Evolutionary conservation across 495 filamentous ascomycete genomes (phyloP).

Genomic region (Chaetomium tenue): DNA sequence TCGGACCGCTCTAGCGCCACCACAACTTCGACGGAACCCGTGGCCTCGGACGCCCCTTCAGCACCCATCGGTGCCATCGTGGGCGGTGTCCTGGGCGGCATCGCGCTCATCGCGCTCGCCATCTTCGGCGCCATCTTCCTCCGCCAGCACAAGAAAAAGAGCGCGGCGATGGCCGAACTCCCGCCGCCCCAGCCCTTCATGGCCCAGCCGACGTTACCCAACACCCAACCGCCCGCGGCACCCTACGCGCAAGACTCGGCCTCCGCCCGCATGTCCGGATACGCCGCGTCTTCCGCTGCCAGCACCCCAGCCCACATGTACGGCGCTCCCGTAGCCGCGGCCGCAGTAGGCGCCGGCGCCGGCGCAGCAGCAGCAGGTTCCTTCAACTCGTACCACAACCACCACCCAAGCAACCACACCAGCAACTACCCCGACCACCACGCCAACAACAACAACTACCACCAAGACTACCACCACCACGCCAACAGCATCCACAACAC

Average conservation of each 20-base stretch:
- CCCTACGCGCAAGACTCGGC: neutral
- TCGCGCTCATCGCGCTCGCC: slow-evolving; percentile 45
- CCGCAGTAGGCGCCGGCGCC: neutral
- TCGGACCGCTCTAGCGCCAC: slow-evolving; percentile 5
- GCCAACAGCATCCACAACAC: neutral
- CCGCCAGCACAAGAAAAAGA: slow-evolving; percentile 36
- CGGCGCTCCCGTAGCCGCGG: neutral
- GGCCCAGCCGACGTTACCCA: neutral
- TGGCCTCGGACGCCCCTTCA: slow-evolving; percentile 16
- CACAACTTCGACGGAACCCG: neutral
- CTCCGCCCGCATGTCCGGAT: neutral
- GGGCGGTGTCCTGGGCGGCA: slow-evolving; percentile 51
- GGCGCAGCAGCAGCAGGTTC: slow-evolving; percentile 24
- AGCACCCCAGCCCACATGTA: slow-evolving; percentile 13
- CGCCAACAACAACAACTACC: neutral
- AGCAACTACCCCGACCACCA: neutral
- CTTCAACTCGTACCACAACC: slow-evolving; percentile 13
- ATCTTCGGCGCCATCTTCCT: slow-evolving; percentile 42
- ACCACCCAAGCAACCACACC: neutral
- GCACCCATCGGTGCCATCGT: slow-evolving; percentile 45
- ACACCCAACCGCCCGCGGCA: neutral
- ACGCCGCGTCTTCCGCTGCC: neutral
- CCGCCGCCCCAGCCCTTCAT: slow-evolving; percentile 7
- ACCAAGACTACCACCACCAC: neutral
- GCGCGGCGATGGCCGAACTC: slow-evolving; percentile 5